A percentile compares a stretch with the other conserved stretches of the same genome.
Conservation (phyloP, 495 filamentous ascomycete genomes). For the Margaritispora aquatica region DNA sequence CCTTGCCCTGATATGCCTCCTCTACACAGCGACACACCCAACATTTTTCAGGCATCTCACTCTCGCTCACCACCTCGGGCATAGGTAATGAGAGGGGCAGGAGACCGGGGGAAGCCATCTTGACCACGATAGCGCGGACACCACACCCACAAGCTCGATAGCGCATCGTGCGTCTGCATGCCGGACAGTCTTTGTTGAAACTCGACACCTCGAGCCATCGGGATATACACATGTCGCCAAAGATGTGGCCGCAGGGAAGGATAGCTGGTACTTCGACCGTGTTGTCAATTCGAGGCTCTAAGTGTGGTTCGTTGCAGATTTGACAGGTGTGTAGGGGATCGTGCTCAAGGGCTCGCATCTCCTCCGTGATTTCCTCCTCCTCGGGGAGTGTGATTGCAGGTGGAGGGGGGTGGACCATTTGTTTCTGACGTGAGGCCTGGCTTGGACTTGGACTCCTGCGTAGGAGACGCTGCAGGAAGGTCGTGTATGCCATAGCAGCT, state of each 20-base stretch:
- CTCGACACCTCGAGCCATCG: constrained; percentile 19
- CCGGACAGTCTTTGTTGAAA: constrained; percentile 19
- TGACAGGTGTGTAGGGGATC: constrained; percentile 3
- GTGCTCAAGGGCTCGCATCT: not conserved
- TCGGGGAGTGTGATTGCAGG: not conserved
- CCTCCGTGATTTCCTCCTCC: not conserved
- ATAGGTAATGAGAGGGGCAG: not conserved
- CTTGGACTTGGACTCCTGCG: not conserved
- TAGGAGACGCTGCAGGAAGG: not conserved
- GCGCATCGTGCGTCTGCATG: constrained; percentile 18
- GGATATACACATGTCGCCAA: constrained; percentile 18
- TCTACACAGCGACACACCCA: constrained; percentile 6
- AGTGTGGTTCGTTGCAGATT: constrained; percentile 11
- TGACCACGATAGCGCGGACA: not conserved
- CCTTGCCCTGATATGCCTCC: not conserved
- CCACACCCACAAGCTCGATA: constrained; percentile 19
- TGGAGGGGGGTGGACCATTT: not conserved
- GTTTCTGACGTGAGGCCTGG: not conserved
- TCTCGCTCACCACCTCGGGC: not conserved
- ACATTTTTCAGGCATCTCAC: constrained; percentile 19
- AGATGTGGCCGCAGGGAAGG: constrained; percentile 21
- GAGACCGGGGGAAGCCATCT: not conserved
- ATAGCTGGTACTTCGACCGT: constrained; percentile 7
- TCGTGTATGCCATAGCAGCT: not conserved
- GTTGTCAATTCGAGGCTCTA: not conserved